Evolutionary conservation across 1,284 basidiomycete species (phyloP), one percentile per base, ranked within the genome.

Genomic region (Phaffia rhodozyma): DNA sequence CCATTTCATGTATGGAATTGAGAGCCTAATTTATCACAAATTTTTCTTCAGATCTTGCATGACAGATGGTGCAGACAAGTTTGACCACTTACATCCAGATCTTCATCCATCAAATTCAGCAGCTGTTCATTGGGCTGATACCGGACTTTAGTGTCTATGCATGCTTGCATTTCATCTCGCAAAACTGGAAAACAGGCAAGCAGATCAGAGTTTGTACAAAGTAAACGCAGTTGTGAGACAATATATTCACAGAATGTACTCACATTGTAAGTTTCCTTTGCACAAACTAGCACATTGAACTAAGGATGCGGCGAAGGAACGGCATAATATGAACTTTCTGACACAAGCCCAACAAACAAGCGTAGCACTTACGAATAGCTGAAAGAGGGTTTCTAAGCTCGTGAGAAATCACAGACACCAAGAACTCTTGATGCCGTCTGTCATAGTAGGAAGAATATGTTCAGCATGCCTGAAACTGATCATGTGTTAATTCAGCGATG

Each of bases 381-480:
- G 55, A 58, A 9, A 66, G 53, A 1, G 64, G 64, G 52, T 66
- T 66, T 23, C 64, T 49, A 23, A 66, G 55, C 55, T 60, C 58
- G 54, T 61, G 58, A 11, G 54, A 58, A 53, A 60, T 49, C 18
- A 63, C 32, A 9, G 56, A 48, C 51, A 63, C 55, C 9, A 62
- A 50, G 48, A 62, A 60, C 53, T 63, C 58, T 23, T 64, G 63
- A 30, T 60, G 58, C 1, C 63, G 48, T 34, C 49, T 48, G 47
- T 23, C n/a, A 18, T 23, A 13, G 21, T 9, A 18, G 6, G 2
- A 29, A 11, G 30, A 47, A 9, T 38, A n/a, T 18, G 13, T 47
- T 34, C 1, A 47, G 38, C 56, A 58, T 23, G 13, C 13, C 13
- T 43, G 13, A 16, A 16, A 43, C 38, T 16, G 13, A 11, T 16